Evolutionary conservation across 202 grass and related monocot species (phyloP).

Genomic region (Bolboschoenoplectus hybrid): DNA sequence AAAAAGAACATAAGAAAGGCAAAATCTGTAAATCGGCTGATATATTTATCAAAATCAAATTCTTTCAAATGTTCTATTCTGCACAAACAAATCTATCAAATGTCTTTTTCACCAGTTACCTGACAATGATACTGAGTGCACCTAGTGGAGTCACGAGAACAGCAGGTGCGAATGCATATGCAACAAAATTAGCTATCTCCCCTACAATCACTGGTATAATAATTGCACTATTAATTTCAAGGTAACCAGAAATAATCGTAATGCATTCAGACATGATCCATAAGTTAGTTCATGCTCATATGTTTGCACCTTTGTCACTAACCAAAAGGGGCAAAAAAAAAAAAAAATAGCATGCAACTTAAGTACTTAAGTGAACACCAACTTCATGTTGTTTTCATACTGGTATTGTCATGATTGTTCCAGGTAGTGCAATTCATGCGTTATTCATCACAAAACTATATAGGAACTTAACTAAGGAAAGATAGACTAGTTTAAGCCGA

Average conservation of each 20-base stretch:
- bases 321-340: background rate
- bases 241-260: background rate
- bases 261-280: background rate
- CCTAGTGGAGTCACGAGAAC: conserved; percentile 95
- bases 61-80: conserved; percentile 3
- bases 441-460: background rate
- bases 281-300: background rate
- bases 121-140: conserved; percentile 96
- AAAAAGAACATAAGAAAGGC: background rate
- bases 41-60: background rate
- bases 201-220: conserved; percentile 80
- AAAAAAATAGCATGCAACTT: background rate
- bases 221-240: conserved; percentile 16
- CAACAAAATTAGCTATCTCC: conserved; percentile 91
- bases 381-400: background rate
- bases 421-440: background rate
- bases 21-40: background rate
- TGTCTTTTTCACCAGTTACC: conserved; percentile 40
- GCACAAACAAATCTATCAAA: background rate
- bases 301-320: background rate
- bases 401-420: background rate
- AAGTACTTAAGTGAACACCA: background rate
- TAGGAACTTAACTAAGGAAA: background rate
- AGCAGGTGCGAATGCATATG: conserved; percentile 89
- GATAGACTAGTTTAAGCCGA: background rate